Evolutionary conservation across 805 yeast genomes (phyloP).

Genomic region (Saccharomycopsis capsularis): DNA sequence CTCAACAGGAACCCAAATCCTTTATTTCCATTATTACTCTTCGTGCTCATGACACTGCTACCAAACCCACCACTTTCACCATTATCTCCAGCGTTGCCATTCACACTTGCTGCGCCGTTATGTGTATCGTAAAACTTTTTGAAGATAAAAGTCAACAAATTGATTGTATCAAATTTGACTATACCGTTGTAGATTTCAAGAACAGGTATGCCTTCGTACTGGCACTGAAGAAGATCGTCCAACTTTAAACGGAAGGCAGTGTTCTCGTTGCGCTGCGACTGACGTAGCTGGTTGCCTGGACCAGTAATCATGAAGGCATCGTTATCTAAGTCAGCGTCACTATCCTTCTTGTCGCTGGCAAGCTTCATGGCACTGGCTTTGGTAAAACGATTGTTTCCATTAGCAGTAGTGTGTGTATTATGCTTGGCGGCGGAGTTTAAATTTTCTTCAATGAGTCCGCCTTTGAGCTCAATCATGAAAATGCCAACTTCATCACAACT

Average conservation of each 20-base stretch:
- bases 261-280: background rate
- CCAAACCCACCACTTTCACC: background rate
- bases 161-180: constrained; percentile 62
- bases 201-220: constrained; percentile 55
- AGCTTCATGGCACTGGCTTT: too few species aligned
- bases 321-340: too few species aligned
- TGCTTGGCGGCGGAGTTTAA: background rate
- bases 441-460: constrained; percentile 23
- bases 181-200: constrained; percentile 58
- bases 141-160: constrained; percentile 62
- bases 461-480: constrained; percentile 68
- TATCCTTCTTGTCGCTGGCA: background rate
- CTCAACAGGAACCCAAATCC: background rate
- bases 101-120: too few species aligned
- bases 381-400: too few species aligned
- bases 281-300: background rate
- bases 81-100: background rate
- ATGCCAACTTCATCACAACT: constrained; percentile 68
- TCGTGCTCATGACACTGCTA: background rate
- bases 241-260: constrained; percentile 48
- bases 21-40: too few species aligned
- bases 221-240: constrained; percentile 64
- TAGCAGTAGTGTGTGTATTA: background rate
- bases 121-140: constrained; percentile 58
- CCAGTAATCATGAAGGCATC: constrained; percentile 2